Evolutionary conservation across 208 protist genomes (phyloP).

Genomic region (Chromosphaera perkinsii): DNA sequence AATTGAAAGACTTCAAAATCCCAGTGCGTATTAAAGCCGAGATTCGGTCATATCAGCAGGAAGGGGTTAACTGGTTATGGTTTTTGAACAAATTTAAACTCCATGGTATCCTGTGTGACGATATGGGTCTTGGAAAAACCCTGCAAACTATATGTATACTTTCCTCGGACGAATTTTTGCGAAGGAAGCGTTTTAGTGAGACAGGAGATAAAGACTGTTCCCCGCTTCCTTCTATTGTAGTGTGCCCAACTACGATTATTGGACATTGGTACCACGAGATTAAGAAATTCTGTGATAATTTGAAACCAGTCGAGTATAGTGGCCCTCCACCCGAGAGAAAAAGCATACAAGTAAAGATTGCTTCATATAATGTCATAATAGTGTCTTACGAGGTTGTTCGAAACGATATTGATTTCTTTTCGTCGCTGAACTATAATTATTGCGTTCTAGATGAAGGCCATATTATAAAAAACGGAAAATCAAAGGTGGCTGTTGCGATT

Average conservation of each 20-base stretch:
- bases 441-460: conserved; percentile 85
- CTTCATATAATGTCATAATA: conserved; percentile 56
- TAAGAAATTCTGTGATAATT: conserved; percentile 58
- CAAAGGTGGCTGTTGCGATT: conserved; percentile 54
- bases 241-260: conserved; percentile 75
- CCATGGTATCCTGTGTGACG: conserved; percentile 77
- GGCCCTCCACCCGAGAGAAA: conserved; percentile 22
- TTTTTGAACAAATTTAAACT: conserved; percentile 70
- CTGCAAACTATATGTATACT: conserved; percentile 75
- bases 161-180: conserved; percentile 40
- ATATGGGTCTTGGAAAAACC: conserved; percentile 86
- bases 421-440: conserved; percentile 61
- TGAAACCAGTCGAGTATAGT: conserved; percentile 41
- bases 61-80: conserved; percentile 75
- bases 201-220: conserved; percentile 2
- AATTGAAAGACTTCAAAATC: conserved; percentile 45
- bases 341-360: neutral
- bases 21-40: conserved; percentile 58
- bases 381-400: conserved; percentile 71
- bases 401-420: conserved; percentile 59
- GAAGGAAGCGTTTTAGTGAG: neutral
- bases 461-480: conserved; percentile 77
- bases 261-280: conserved; percentile 78
- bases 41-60: conserved; percentile 72
- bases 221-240: conserved; percentile 63